phyloP scores from a whole-genome alignment of 306 rosid genomes.

The Fragaria iinumae region DNA sequence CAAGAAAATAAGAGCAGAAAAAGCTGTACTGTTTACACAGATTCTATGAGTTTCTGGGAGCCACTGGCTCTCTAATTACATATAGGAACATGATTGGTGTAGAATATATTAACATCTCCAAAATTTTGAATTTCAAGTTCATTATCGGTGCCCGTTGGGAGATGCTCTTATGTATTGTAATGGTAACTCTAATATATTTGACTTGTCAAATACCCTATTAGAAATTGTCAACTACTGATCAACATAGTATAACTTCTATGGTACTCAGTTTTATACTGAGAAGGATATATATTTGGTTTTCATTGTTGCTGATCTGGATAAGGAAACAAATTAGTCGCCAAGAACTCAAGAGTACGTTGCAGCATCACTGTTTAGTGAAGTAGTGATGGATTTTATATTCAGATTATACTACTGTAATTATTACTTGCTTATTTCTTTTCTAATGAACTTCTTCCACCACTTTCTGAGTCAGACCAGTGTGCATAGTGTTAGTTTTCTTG shows the following conservation, averaged over 20 bases:
- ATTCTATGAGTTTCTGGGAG: background rate
- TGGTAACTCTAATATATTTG: background rate
- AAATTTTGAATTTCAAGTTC: background rate
- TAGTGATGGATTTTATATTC: background rate
- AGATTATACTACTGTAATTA: background rate
- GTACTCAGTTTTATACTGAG: background rate
- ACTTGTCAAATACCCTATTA: background rate
- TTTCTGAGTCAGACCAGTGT: background rate
- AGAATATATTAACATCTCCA: background rate
- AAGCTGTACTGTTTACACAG: background rate
- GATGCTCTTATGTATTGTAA: background rate
- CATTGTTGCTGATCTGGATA: background rate
- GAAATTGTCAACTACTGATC: background rate
- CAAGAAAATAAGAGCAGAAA: background rate
- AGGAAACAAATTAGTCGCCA: background rate
- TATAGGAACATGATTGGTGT: background rate
- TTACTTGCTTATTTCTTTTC: background rate
- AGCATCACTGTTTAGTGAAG: background rate
- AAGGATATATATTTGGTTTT: background rate
- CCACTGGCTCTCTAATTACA: background rate
- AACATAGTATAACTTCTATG: background rate
- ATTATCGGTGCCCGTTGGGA: background rate
- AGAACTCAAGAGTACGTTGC: background rate
- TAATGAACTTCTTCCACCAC: background rate
- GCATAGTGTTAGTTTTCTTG: background rate